Percentiles rank a stretch among this genome's conserved stretches.
Evolutionary conservation across 805 yeast genomes (phyloP).

Genomic region (Sungouiozyma ichnusensis): DNA sequence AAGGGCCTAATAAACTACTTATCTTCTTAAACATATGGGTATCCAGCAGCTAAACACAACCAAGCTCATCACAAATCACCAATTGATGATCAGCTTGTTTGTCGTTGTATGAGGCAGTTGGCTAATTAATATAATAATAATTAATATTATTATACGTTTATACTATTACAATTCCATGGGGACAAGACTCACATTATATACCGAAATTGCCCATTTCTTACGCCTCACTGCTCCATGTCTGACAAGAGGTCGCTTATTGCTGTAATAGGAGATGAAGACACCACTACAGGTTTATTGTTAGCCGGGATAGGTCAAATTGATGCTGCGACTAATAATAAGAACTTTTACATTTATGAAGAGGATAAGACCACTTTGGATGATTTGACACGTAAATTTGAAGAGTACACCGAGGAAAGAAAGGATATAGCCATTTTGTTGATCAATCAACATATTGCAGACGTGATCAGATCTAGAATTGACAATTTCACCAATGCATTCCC

Average conservation of each 20-base stretch:
- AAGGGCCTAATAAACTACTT: too few relatives aligned
- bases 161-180: too few relatives aligned
- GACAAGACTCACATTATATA: too few relatives aligned
- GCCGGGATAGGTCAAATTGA: conserved; percentile 91
- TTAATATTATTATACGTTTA: too few relatives aligned
- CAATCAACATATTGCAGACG: conserved; percentile 91
- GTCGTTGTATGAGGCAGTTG: too few relatives aligned
- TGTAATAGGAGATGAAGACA: conserved; percentile 95
- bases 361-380: conserved; percentile 70
- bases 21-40: too few relatives aligned
- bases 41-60: too few relatives aligned
- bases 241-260: conserved; percentile 75
- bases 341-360: conserved; percentile 71
- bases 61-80: too few relatives aligned
- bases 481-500: conserved; percentile 86
- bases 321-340: conserved; percentile 43
- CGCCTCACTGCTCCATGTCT: too few relatives aligned
- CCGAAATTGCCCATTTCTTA: too few relatives aligned
- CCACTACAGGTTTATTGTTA: conserved; percentile 87
- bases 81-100: too few relatives aligned
- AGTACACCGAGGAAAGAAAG: conserved; percentile 61
- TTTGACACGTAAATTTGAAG: conserved; percentile 62
- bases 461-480: conserved; percentile 74
- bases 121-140: too few relatives aligned
- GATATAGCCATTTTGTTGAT: conserved; percentile 90